phyloP scores from a whole-genome alignment of 352 stramenopile species.

The Thraustochytrium striatum region DNA sequence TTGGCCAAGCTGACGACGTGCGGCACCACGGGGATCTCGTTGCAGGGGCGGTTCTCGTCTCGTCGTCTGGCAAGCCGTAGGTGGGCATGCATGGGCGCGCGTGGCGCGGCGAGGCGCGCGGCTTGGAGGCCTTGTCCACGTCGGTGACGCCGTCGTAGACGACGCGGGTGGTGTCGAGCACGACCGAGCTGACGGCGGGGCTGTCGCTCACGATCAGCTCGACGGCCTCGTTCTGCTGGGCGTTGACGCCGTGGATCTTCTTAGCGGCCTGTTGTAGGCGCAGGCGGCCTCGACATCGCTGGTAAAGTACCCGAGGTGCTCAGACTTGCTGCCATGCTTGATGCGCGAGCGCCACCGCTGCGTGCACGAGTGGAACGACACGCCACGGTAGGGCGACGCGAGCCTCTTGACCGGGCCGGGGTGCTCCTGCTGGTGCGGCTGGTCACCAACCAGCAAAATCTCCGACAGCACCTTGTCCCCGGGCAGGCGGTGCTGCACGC shows the following conservation, averaged over 20 bases:
- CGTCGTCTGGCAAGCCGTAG: too few species aligned
- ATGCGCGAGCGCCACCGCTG: slow-evolving; percentile 46
- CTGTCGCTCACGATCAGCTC: slow-evolving; percentile 16
- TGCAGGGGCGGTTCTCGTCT: too few species aligned
- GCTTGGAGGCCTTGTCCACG: too few species aligned
- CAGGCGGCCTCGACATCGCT: slow-evolving; percentile 28
- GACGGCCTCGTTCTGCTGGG: slow-evolving; percentile 32
- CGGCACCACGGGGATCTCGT: too few species aligned
- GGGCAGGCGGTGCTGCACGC: not conserved
- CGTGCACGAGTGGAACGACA: slow-evolving; percentile 43
- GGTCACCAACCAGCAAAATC: slow-evolving; percentile 24
- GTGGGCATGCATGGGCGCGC: too few species aligned
- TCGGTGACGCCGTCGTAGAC: too few species aligned
- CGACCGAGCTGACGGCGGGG: not conserved
- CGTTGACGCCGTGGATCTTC: slow-evolving; percentile 23
- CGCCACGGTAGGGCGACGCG: slow-evolving; percentile 15
- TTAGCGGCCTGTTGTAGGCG: slow-evolving; percentile 22
- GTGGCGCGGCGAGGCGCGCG: too few species aligned
- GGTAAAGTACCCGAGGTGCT: slow-evolving; percentile 43
- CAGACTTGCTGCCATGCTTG: slow-evolving; percentile 41
- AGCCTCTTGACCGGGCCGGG: slow-evolving; percentile 13
- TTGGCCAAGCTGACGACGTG: too few species aligned
- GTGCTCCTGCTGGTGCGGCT: not conserved
- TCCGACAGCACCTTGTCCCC: not conserved
- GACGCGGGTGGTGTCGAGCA: not conserved